phyloP scores from a whole-genome alignment of 805 yeast genomes.

The Myxozyma mucilagina region DNA sequence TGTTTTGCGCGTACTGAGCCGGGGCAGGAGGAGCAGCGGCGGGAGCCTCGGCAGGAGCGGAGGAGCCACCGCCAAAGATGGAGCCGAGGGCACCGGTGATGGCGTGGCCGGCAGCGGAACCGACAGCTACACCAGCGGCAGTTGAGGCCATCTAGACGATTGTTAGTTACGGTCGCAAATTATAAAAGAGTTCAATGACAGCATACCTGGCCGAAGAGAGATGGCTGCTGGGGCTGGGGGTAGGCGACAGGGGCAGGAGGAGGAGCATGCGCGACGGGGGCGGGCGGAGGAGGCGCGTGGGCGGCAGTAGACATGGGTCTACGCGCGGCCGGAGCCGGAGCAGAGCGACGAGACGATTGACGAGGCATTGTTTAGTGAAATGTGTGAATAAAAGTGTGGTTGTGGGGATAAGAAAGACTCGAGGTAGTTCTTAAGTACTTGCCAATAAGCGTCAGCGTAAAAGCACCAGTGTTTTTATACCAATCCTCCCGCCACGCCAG shows the following conservation, averaged over 20 bases:
- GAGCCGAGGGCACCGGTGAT: constrained; percentile 91
- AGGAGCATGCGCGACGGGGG: constrained; percentile 43
- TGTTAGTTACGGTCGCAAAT: background rate
- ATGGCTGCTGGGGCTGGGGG: constrained; percentile 49
- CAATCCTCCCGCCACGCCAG: background rate
- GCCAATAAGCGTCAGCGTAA: too few species aligned
- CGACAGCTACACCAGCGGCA: constrained; percentile 99
- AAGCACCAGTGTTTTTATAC: too few species aligned
- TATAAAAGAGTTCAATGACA: background rate
- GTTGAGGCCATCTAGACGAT: constrained; percentile 85
- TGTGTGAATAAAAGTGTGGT: background rate
- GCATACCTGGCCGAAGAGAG: constrained; percentile 44
- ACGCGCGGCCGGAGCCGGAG: constrained; percentile 43
- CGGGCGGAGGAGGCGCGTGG: constrained; percentile 48
- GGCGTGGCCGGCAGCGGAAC: constrained; percentile 96
- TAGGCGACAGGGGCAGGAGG: constrained; percentile 47
- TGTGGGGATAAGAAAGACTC: background rate
- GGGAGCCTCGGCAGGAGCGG: constrained; percentile 53
- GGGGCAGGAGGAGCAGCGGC: constrained; percentile 46
- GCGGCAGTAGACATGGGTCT: constrained; percentile 82
- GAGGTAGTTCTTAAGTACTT: background rate
- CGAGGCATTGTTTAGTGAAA: constrained; percentile 30
- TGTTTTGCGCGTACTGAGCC: constrained; percentile 35
- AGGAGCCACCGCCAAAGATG: constrained; percentile 81
- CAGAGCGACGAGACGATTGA: constrained; percentile 34